Percentiles rank a stretch among this genome's conserved stretches.
Evolutionary conservation across 148 eudicot genomes (phyloP).

Genomic region (Nyssa sinensis): DNA sequence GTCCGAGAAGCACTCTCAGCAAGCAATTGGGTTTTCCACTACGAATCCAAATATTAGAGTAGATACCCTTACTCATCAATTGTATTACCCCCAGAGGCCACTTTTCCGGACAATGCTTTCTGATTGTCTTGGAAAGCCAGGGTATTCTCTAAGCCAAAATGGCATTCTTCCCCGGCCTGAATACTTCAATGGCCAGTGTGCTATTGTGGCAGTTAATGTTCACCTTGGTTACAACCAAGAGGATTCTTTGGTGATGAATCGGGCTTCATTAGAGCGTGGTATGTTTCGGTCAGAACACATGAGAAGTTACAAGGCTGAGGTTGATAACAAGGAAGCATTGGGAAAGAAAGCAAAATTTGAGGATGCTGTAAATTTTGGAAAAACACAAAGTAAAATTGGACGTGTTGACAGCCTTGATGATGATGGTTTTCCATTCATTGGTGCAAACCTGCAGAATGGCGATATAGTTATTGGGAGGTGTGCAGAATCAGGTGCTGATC

Average conservation of each 20-base stretch:
- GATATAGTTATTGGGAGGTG: slow-evolving; percentile 84
- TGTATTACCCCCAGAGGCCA: slow-evolving; percentile 88
- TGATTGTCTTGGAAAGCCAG: slow-evolving; percentile 75
- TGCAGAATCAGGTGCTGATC: slow-evolving; percentile 77
- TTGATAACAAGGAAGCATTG: slow-evolving; percentile 58
- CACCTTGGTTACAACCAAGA: slow-evolving; percentile 96
- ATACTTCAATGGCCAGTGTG: slow-evolving; percentile 87
- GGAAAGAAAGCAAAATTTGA: slow-evolving; percentile 57
- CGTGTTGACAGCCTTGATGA: slow-evolving; percentile 92
- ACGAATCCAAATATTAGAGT: slow-evolving; percentile 77
- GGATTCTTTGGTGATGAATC: slow-evolving; percentile 92
- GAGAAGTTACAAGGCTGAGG: slow-evolving; percentile 88
- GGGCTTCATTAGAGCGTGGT: slow-evolving; percentile 94
- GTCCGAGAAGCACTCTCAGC: slow-evolving; percentile 89
- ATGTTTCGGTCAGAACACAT: slow-evolving; percentile 89
- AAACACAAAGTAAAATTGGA: slow-evolving; percentile 77
- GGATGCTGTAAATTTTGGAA: slow-evolving; percentile 65
- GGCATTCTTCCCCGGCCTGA: slow-evolving; percentile 65
- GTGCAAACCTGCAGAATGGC: slow-evolving; percentile 81
- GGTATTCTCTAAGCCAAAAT: slow-evolving; percentile 35
- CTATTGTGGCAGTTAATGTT: slow-evolving; percentile 92
- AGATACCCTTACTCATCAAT: slow-evolving; percentile 77
- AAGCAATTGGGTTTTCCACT: slow-evolving; percentile 81
- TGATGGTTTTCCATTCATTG: slow-evolving; percentile 87
- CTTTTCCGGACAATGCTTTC: slow-evolving; percentile 69